Evolutionary conservation across 1,284 basidiomycete genomes (phyloP).

Genomic region (Xanthoconium separans): DNA sequence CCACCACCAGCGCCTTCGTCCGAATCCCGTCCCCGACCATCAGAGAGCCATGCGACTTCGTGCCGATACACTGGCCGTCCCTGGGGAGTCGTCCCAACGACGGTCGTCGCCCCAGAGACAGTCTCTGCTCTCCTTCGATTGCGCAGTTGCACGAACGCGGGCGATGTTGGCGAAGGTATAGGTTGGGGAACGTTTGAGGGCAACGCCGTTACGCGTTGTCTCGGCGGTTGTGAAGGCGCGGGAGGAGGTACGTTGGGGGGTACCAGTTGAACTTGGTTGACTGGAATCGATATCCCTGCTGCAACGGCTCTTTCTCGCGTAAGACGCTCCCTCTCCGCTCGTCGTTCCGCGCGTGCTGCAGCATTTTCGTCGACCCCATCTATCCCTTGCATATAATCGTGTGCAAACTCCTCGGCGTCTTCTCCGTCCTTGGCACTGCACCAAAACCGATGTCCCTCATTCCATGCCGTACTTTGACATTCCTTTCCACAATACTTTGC

Average conservation of each 20-base stretch:
- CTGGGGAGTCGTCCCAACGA: slow-evolving; percentile 30
- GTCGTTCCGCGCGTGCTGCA: slow-evolving; percentile 24
- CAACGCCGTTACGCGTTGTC: slow-evolving; percentile 30
- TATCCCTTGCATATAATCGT: slow-evolving; percentile 18
- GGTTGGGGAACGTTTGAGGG: slow-evolving; percentile 30
- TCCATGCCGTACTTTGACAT: slow-evolving; percentile 97
- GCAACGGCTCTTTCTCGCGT: slow-evolving; percentile 31
- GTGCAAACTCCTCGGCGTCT: slow-evolving; percentile 44
- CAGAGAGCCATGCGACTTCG: slow-evolving; percentile 28
- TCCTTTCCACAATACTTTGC: slow-evolving; percentile 99
- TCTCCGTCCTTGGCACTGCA: slow-evolving; percentile 76
- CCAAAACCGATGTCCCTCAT: slow-evolving; percentile 94
- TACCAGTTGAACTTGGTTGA: slow-evolving; percentile 13
- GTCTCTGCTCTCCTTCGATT: slow-evolving; percentile 39
- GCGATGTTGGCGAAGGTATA: slow-evolving; percentile 21
- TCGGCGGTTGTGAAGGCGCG: slow-evolving; percentile 18
- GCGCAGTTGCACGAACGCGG: slow-evolving; percentile 21
- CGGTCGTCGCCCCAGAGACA: slow-evolving; percentile 37
- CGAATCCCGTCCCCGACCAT: slow-evolving; percentile 18
- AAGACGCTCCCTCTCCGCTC: slow-evolving; percentile 33
- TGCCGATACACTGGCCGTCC: slow-evolving; percentile 31
- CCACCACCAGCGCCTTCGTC: slow-evolving; percentile 21
- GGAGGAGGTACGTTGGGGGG: slow-evolving; percentile 18
- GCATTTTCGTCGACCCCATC: slow-evolving; percentile 14
- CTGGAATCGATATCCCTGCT: slow-evolving; percentile 18